Evolutionary conservation across 2,329 filamentous ascomycete species (phyloP), one percentile per base, ranked within the genome.

Genomic region (Paraphoma chrysanthemicola): DNA sequence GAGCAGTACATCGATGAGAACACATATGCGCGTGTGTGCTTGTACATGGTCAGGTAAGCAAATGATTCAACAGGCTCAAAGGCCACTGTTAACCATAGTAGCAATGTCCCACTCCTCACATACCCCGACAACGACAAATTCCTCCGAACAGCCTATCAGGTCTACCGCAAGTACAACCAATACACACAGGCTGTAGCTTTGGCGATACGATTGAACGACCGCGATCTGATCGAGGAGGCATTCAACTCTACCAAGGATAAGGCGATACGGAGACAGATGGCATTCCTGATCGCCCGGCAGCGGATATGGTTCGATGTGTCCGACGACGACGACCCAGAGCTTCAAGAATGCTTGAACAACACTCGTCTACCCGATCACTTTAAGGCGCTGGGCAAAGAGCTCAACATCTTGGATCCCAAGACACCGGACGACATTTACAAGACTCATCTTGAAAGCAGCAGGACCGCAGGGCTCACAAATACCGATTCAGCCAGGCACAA

Each of bases 341-440:
- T 96, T 51, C 83, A 86, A 39, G 93, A 97, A 60, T 95, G 92
- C 67, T 79, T 97, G 53, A 91, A 91, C 76, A 99, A 98, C 78
- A 88, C 90, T 16, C 92, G 90, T 71, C 81, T 99, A 54, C 89
- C 93, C 1, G 92, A 96, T 62, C 90, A 98, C 78, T 99, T 97
- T 85, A 96, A 96, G 79, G 87, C 90, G 5, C 83, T 99, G 31
- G 96, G 89, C 55, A 97, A 97, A 79, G 95, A 99, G 77, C 85
- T 99, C 51, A 98, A 99, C 78, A 94, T 99, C 50, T 83, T 98
- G 42, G 95, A 99, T 62, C 95, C 95, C 36, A 98, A 97, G 82
- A 91, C 92, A 43, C 96, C 94, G 0, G 95, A 99, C 75, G 96
- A 99, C 71, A 99, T 99, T 70, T 99, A 99, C 86, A 99, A 99